Conservation (phyloP, 345 rosid species). For the Eucalyptus cloeziana region DNA sequence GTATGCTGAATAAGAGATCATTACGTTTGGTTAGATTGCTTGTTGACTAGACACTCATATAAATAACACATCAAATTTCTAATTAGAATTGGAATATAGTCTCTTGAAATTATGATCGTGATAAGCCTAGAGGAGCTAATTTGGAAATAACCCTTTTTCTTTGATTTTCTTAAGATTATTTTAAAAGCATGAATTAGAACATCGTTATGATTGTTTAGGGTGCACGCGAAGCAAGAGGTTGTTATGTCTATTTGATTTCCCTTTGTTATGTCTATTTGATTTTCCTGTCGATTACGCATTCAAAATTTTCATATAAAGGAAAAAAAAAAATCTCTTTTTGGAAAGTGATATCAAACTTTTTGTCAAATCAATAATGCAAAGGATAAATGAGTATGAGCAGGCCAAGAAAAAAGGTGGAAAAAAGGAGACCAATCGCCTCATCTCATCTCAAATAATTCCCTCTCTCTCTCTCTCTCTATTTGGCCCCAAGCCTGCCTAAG, state of each 20-base stretch:
- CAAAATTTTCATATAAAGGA: background rate
- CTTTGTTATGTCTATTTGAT: background rate
- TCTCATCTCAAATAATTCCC: background rate
- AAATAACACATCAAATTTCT: background rate
- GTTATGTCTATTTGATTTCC: background rate
- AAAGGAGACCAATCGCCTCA: background rate
- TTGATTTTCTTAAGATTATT: background rate
- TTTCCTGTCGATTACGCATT: background rate
- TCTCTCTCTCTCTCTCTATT: background rate
- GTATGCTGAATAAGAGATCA: background rate
- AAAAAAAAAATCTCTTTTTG: background rate
- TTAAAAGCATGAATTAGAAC: background rate
- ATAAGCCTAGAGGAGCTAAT: background rate
- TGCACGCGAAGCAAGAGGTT: background rate
- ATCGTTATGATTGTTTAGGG: background rate
- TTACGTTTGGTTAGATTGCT: background rate
- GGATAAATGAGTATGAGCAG: background rate
- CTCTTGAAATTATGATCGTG: background rate
- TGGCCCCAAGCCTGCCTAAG: background rate
- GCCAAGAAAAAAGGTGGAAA: background rate
- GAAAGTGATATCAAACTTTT: background rate
- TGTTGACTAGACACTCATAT: rapidly evolving
- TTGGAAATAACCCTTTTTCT: background rate
- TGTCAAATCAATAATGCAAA: background rate
- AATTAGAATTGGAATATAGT: background rate